Base-by-base conservation (phyloP, 2,329 filamentous ascomycete genomes). In the Thelonectria olida region DNA sequence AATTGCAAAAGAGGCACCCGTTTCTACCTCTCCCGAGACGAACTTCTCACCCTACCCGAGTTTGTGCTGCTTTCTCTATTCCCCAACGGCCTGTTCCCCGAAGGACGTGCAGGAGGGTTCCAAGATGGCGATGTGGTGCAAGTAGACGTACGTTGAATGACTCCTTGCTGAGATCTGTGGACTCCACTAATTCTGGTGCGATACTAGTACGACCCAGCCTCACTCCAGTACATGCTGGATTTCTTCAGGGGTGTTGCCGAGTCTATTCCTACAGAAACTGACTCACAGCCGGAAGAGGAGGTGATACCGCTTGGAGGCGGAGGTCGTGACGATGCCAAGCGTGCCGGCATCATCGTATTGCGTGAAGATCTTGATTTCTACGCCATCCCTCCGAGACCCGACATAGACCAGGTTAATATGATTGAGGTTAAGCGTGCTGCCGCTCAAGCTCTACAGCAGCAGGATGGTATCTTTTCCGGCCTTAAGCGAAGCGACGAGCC, bases 301-400 rank as follows among this genome's bases (percentile, higher is more conserved):
- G 84, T 90, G 53, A 71, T 81, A 70, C 87, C 84, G 45, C 85
- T 90, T 66, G 88, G 92, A 64, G 93, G 92, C 78, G 88, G 88
- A 72, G 63, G 78, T 54, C 90, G 72, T 85, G 96, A 82, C 88
- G 93, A 90, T 77, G 96, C 72, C 84, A 97, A 85, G 88, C 94
- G 96, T 54, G 96, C 96, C 17, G 96, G 96, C 17, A 99, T 99
- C 78, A 99, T 99, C 72, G 96, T 99, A 34, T 82, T 99, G 63
- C 87, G 96, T 48, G 96, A 99, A 78, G 96, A 99, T 73, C 85
- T 99, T 44, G 96, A 99, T 78, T 99, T 99, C 76, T 99, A 99
- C 76, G 93, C 89, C 45, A 98, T 99, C 65, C 96, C 96, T 31
- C 96, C 96, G 31, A 85, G 86, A 62, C 81, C 90, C 36, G 92